Evolutionary conservation across 352 stramenopile genomes (phyloP).

Genomic region (Pythium sp.): DNA sequence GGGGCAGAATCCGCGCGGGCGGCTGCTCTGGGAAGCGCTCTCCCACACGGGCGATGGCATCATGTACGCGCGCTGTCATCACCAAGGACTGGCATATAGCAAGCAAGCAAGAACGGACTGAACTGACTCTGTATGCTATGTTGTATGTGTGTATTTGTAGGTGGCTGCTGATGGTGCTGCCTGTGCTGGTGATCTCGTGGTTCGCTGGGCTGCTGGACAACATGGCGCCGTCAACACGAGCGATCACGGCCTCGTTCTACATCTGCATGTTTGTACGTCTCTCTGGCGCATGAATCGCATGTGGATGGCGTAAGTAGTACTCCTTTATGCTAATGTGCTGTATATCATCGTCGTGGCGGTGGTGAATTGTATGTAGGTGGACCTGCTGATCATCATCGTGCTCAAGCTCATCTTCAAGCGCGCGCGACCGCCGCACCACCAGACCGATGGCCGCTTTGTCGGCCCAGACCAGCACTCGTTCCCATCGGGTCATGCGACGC

Average conservation of each 20-base stretch:
- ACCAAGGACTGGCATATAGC: too few relatives aligned
- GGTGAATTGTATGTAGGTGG: conserved; percentile 30
- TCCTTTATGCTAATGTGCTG: background rate
- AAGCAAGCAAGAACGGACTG: too few relatives aligned
- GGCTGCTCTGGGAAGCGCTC: conserved; percentile 74
- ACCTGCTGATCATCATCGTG: conserved; percentile 77
- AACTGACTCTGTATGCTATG: background rate
- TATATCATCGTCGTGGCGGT: background rate
- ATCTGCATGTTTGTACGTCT: conserved; percentile 42
- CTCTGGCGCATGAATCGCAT: background rate
- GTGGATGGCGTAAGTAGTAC: background rate
- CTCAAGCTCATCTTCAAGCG: conserved; percentile 77
- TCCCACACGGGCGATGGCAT: conserved; percentile 82
- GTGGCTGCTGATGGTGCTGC: conserved; percentile 58
- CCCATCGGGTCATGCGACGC: conserved; percentile 78
- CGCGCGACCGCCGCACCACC: conserved; percentile 68
- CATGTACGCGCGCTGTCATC: conserved; percentile 34
- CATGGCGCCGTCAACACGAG: conserved; percentile 24
- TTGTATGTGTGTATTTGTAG: conserved; percentile 21
- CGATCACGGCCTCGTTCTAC: conserved; percentile 39
- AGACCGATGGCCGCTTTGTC: conserved; percentile 69
- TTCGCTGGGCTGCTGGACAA: conserved; percentile 26
- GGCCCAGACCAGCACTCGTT: conserved; percentile 86
- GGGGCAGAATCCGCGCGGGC: conserved; percentile 35
- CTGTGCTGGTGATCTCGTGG: conserved; percentile 38